Conservation (phyloP, 495 filamentous ascomycete genomes). For the Podospora pseudocomata region DNA sequence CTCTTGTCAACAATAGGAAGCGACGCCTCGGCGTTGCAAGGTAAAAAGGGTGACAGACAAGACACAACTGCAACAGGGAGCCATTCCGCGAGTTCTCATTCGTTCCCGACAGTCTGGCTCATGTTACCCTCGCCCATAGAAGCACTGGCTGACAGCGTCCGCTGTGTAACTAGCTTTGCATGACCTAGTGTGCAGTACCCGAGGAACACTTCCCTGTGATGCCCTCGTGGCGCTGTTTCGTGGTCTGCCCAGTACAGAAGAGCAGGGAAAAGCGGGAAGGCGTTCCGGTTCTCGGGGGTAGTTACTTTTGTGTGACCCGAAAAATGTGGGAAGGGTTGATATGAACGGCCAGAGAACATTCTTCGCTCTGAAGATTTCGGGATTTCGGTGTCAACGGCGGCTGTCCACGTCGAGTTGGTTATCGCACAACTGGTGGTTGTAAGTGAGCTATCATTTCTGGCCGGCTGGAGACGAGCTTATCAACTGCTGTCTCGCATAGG, state of each 20-base stretch:
- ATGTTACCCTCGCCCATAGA: background rate
- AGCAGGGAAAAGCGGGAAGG: background rate
- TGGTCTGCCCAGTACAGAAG: background rate
- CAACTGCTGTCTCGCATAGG: background rate
- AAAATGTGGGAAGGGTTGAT: background rate
- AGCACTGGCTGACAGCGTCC: background rate
- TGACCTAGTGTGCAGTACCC: background rate
- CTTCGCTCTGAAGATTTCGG: background rate
- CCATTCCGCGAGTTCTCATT: background rate
- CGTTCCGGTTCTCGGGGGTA: background rate
- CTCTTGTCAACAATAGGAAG: too few relatives aligned
- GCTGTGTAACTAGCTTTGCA: background rate
- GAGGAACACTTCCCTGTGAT: background rate
- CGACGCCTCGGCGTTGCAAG: background rate
- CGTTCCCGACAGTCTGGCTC: slow-evolving; percentile 19
- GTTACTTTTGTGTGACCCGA: background rate
- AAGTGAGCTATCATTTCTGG: background rate
- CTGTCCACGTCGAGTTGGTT: background rate
- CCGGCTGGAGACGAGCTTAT: too few relatives aligned
- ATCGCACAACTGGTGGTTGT: background rate
- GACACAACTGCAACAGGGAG: background rate
- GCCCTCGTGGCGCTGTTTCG: background rate
- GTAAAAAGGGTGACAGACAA: background rate
- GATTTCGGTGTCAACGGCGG: background rate
- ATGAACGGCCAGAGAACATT: background rate